A percentile compares a stretch with the other conserved stretches of the same genome.
phyloP scores from a whole-genome alignment of 1,284 basidiomycete species.

The Cutaneotrichosporon sp. region DNA sequence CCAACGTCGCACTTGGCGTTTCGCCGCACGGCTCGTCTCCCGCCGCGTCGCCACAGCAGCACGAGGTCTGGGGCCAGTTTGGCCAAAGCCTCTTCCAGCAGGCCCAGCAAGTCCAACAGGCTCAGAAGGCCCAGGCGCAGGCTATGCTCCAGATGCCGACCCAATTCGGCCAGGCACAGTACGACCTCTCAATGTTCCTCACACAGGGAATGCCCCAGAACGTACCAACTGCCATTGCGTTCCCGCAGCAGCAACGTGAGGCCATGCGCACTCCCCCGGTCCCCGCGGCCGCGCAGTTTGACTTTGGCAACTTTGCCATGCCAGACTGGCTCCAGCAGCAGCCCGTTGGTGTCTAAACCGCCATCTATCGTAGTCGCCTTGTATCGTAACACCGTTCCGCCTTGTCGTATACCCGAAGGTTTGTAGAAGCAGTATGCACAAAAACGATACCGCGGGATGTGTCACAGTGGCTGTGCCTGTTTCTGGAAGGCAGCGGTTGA shows the following conservation, averaged over 20 bases:
- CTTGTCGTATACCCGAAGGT: slow-evolving; percentile 13
- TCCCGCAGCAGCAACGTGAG: slow-evolving; percentile 29
- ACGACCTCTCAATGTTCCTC: slow-evolving; percentile 23
- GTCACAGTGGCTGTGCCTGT: no score
- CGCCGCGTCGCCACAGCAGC: slow-evolving; percentile 13
- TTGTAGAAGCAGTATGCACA: slow-evolving; percentile 7
- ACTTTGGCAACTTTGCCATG: slow-evolving; percentile 9
- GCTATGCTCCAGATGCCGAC: slow-evolving; percentile 12
- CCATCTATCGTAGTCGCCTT: neutral
- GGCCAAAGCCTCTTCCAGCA: slow-evolving; percentile 37
- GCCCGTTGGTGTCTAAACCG: slow-evolving; percentile 19
- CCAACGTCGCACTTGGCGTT: slow-evolving; percentile 32
- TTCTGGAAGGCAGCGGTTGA: no score
- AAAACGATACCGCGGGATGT: neutral
- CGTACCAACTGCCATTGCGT: slow-evolving; percentile 36
- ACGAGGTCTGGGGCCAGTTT: slow-evolving; percentile 27
- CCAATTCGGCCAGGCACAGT: slow-evolving; percentile 19
- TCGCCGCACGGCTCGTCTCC: slow-evolving; percentile 34
- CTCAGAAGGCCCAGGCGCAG: slow-evolving; percentile 24
- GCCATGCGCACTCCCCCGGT: slow-evolving; percentile 10
- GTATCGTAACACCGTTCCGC: slow-evolving; percentile 5
- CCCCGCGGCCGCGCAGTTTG: neutral
- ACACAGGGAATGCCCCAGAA: slow-evolving; percentile 11
- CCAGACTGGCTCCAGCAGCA: slow-evolving; percentile 16
- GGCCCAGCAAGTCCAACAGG: slow-evolving; percentile 28